phyloP scores from a whole-genome alignment of 2,329 filamentous ascomycete species.

The Drechslerella dactyloides region DNA sequence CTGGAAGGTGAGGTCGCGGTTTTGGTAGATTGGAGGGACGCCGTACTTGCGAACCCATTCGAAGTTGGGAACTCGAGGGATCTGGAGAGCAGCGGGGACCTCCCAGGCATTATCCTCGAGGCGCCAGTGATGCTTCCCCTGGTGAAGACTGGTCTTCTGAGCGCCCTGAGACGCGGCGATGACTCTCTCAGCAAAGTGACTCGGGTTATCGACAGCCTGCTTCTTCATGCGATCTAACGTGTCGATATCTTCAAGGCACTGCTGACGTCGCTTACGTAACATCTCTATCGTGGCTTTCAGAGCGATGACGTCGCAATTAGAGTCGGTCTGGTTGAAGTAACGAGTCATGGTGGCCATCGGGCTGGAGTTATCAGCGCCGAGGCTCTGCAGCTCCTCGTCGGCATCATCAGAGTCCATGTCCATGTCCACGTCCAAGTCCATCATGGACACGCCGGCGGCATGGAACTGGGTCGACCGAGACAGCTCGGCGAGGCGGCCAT shows the following conservation, averaged over 20 bases:
- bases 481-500: slow-evolving; percentile 35
- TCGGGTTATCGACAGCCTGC: slow-evolving; percentile 24
- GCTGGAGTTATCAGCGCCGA: slow-evolving; percentile 16
- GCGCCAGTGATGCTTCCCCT: slow-evolving; percentile 46
- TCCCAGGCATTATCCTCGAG: slow-evolving; percentile 44
- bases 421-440: slow-evolving; percentile 15
- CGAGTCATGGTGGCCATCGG: slow-evolving; percentile 20
- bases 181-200: slow-evolving; percentile 47
- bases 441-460: too few relatives aligned
- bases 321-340: slow-evolving; percentile 36
- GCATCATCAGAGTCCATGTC: slow-evolving; percentile 32
- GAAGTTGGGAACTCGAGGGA: slow-evolving; percentile 33
- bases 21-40: slow-evolving; percentile 42
- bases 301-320: slow-evolving; percentile 38
- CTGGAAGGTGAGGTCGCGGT: slow-evolving; percentile 8
- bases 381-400: slow-evolving; percentile 22
- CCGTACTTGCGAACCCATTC: slow-evolving; percentile 39
- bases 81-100: slow-evolving; percentile 29
- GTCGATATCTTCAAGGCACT: slow-evolving; percentile 38
- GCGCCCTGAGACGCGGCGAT: slow-evolving; percentile 48
- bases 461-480: slow-evolving; percentile 12
- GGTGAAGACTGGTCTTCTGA: slow-evolving; percentile 47
- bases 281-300: slow-evolving; percentile 42
- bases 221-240: slow-evolving; percentile 30
- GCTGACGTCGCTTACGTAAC: slow-evolving; percentile 40